Base-by-base conservation (phyloP, 2,329 filamentous ascomycete genomes). In the Xylariaceae sp. region DNA sequence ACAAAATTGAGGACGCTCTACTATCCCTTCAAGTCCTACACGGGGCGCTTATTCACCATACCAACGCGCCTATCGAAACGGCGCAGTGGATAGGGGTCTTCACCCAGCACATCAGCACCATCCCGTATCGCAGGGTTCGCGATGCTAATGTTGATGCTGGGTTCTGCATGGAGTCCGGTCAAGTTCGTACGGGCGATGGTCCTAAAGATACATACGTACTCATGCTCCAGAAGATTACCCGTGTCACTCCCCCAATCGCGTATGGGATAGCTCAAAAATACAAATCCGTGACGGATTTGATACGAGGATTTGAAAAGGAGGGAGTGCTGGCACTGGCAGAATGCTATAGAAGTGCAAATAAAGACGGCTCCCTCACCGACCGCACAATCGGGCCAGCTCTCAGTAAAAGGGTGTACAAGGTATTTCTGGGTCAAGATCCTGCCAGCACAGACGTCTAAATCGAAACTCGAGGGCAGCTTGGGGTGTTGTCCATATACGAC, bases 131-230 rank as follows among this genome's bases (percentile, higher is more conserved):
- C 59, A 79, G 74, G 48, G 76, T 78, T 61, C 71, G 72, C 19
- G 79, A 83, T 51, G 69, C 70, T 32, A 68, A 71, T 46, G 76
- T 79, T 1, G 74, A 78, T 12, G 83, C 82, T 1, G 77, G 80
- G 0, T 92, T 92, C 67, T 92, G 88, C 70, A 91, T 92, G 86
- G 87, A 89, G 49, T 75, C 76, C 0, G 88, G 88, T 0, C 88
- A 92, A 70, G 86, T 92, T 40, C 83, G 81, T 51, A 81, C 84
- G 0, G 88, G 88, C 26, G 80, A 86, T 26, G 80, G 82, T 41
- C 71, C 78, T 1, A 68, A 73, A 6, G 88, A 92, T 62, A 89
- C 84, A 0, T 92, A 86, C 58, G 74, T 83, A 42, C 81, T 82
- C 59, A 89, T 92, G 87, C 72, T 94, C 47, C 85, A 90, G 69